phyloP scores from a whole-genome alignment of 208 protist genomes.

The Pavlovales sp. region DNA sequence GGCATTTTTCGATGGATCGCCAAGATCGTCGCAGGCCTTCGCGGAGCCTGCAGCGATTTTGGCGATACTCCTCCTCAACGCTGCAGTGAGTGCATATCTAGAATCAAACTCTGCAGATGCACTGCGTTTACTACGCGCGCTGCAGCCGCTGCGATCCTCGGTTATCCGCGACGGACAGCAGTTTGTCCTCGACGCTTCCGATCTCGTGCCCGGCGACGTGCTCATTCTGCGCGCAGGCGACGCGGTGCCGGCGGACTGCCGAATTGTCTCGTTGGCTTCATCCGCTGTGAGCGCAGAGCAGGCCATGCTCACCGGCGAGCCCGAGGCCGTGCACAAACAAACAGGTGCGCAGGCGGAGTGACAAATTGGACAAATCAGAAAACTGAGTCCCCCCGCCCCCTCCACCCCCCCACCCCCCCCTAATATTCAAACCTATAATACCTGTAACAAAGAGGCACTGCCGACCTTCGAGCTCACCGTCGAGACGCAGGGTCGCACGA shows the following conservation, averaged over 20 bases:
- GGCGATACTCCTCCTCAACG: slow-evolving; percentile 81
- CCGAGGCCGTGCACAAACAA: slow-evolving; percentile 62
- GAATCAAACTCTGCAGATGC: slow-evolving; percentile 74
- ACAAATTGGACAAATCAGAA: too few relatives aligned
- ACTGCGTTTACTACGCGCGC: slow-evolving; percentile 10
- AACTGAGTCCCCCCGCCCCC: too few relatives aligned
- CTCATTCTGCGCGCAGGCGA: slow-evolving; percentile 81
- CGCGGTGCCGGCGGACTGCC: slow-evolving; percentile 87
- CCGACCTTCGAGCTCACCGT: neutral
- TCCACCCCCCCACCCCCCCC: too few relatives aligned
- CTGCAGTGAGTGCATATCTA: slow-evolving; percentile 75
- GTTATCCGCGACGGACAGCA: too few relatives aligned
- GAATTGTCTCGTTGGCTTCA: slow-evolving; percentile 73
- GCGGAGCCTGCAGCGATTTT: neutral
- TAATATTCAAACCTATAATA: too few relatives aligned
- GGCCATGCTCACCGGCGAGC: slow-evolving; percentile 84
- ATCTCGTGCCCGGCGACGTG: slow-evolving; percentile 90
- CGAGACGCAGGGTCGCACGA: neutral
- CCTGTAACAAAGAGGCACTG: too few relatives aligned
- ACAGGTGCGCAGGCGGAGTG: too few relatives aligned
- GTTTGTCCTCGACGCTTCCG: slow-evolving; percentile 60
- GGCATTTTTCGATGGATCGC: neutral
- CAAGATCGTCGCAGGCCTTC: neutral
- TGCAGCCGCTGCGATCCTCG: neutral
- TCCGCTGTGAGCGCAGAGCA: slow-evolving; percentile 63